These are phyloP conservation scores for Rhodomyrtus psidioides DNA, from an alignment of 441 rosid genomes.

Conservation along the genomic window DNA sequence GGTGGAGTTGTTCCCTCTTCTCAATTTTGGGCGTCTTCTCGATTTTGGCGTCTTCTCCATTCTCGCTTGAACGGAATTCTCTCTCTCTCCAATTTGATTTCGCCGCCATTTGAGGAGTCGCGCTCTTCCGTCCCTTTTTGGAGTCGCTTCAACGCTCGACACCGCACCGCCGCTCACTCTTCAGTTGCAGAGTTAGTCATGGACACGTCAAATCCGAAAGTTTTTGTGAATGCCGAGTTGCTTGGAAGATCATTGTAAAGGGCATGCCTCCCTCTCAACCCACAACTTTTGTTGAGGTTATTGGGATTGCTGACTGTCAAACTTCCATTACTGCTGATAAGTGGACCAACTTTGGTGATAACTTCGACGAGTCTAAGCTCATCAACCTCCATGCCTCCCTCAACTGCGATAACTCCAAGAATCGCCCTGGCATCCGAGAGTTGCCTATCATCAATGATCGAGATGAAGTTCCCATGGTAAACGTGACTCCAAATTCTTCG, in stretches of 20 bases:
- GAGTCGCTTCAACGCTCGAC: background rate
- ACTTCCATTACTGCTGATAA: conserved; percentile 55
- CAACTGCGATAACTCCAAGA: no score
- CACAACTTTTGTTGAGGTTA: conserved; percentile 64
- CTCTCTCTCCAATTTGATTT: background rate
- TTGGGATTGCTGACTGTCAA: conserved; percentile 81
- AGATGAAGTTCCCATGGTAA: no score
- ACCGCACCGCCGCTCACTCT: background rate
- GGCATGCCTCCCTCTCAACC: conserved; percentile 47
- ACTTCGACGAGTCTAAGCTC: no score
- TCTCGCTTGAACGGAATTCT: no score
- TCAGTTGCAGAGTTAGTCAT: conserved; percentile 22
- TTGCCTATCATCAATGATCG: no score
- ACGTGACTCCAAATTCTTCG: no score
- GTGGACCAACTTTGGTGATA: conserved; percentile 73
- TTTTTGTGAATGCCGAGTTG: conserved; percentile 58
- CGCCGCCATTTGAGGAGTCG: background rate
- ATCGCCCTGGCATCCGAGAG: no score
- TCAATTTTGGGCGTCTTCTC: no score
- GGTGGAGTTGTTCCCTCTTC: no score
- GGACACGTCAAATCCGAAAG: conserved; percentile 81
- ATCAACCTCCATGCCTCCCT: no score
- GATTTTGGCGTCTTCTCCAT: no score
- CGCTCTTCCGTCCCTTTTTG: background rate
- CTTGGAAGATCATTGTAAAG: conserved; percentile 41